Evolutionary conservation across 2,329 filamentous ascomycete genomes (phyloP).

Genomic region (Colletotrichum lupini): DNA sequence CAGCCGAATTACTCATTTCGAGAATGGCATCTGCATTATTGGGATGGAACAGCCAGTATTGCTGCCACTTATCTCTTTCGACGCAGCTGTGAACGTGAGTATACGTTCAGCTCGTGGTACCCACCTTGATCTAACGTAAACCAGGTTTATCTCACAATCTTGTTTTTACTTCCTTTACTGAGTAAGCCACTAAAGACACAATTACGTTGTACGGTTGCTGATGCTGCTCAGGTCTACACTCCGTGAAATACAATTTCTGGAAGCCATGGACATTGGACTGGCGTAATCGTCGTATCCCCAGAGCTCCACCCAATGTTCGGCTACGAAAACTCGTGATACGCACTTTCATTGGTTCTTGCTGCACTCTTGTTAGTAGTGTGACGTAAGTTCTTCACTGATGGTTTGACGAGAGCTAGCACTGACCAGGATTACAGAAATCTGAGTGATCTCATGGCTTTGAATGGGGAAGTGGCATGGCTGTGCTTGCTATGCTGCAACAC

Average conservation of each 20-base stretch:
- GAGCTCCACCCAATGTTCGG: constrained; percentile 19
- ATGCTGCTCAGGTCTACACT: constrained; percentile 3
- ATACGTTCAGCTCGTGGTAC: too few species aligned
- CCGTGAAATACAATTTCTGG: constrained; percentile 30
- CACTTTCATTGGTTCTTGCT: constrained; percentile 28
- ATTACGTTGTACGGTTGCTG: fast-evolving
- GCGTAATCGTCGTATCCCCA: constrained; percentile 13
- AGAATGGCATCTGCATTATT: constrained; percentile 18
- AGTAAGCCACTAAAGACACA: not conserved
- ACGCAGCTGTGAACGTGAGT: constrained; percentile 24
- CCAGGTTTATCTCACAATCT: constrained; percentile 25
- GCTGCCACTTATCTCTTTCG: constrained; percentile 21
- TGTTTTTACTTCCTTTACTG: constrained; percentile 23
- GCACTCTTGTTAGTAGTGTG: constrained; percentile 17
- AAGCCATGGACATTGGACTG: constrained; percentile 32
- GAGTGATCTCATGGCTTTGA: constrained; percentile 4
- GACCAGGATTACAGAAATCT: not conserved
- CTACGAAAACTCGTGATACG: constrained; percentile 24
- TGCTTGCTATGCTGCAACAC: constrained; percentile 29
- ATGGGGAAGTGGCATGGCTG: constrained; percentile 26
- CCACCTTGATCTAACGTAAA: not conserved
- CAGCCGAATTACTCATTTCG: constrained; percentile 18
- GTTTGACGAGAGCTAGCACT: not conserved
- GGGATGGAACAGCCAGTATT: constrained; percentile 3
- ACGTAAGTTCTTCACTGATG: not conserved